Evolutionary conservation across 2,329 filamentous ascomycete genomes (phyloP).

Genomic region (Cladorrhinum sp.): DNA sequence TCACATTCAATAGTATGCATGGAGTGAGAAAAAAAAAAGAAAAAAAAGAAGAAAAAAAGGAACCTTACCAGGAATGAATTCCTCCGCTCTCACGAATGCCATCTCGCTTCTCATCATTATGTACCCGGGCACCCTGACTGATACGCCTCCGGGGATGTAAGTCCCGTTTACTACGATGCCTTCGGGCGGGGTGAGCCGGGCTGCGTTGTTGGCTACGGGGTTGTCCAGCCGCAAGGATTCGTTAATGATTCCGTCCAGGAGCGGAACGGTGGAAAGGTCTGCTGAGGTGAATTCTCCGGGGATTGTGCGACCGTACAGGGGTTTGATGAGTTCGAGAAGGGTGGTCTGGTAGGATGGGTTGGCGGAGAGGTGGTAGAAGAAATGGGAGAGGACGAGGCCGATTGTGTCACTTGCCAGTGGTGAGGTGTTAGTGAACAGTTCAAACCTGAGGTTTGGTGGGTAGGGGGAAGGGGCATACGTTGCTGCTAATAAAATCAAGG

Average conservation of each 20-base stretch:
- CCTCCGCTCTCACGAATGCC: slow-evolving; percentile 21
- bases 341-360: slow-evolving; percentile 7
- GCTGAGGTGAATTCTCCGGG: slow-evolving; percentile 21
- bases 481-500: slow-evolving; percentile 26
- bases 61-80: slow-evolving; percentile 29
- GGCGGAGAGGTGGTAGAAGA: slow-evolving; percentile 20
- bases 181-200: slow-evolving; percentile 26
- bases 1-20: too few species aligned
- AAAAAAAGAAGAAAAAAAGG: too few species aligned
- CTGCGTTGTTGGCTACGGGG: slow-evolving; percentile 29
- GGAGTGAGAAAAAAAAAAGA: too few species aligned
- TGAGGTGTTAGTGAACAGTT: not conserved
- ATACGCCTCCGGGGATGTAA: slow-evolving; percentile 26
- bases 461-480: slow-evolving; percentile 13
- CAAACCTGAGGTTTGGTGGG: not conserved
- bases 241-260: slow-evolving; percentile 30
- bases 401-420: slow-evolving; percentile 18
- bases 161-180: slow-evolving; percentile 28
- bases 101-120: slow-evolving; percentile 10
- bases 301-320: slow-evolving; percentile 18
- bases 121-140: slow-evolving; percentile 15
- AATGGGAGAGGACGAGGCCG: slow-evolving; percentile 16
- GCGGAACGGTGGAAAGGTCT: slow-evolving; percentile 21
- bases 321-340: slow-evolving; percentile 17
- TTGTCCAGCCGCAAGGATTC: slow-evolving; percentile 33